Percentiles rank a stretch among this genome's conserved stretches.
Conservation (phyloP, 2,329 filamentous ascomycete genomes). For the Botryotinia narcissicola region DNA sequence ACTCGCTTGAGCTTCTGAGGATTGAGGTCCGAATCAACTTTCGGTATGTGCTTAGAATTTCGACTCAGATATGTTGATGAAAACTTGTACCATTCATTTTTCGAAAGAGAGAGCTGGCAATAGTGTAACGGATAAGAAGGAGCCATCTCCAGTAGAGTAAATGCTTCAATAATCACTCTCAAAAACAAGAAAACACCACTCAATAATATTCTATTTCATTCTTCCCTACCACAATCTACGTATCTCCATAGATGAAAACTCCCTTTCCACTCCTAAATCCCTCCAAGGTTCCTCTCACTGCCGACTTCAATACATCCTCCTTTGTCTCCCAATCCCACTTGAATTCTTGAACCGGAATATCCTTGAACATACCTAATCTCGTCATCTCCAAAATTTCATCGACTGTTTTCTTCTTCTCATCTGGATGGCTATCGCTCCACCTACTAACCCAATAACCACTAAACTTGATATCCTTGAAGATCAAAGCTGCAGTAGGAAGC, state of each 20-base stretch:
- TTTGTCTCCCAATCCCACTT: conserved; percentile 81
- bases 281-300: conserved; percentile 77
- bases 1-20: not conserved
- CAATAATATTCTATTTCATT: not conserved
- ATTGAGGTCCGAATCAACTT: not conserved
- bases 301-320: conserved; percentile 63
- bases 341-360: conserved; percentile 79
- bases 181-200: not conserved
- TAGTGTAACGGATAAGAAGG: not conserved
- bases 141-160: not conserved
- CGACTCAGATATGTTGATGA: not conserved
- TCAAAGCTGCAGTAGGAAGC: conserved; percentile 79
- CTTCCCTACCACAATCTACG: conserved; percentile 31
- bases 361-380: conserved; percentile 72
- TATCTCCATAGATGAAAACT: conserved; percentile 74
- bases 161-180: not conserved
- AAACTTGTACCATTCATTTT: not conserved
- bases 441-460: conserved; percentile 92
- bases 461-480: conserved; percentile 89
- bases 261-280: conserved; percentile 88
- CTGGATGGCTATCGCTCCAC: conserved; percentile 76
- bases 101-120: not conserved
- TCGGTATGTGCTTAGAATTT: not conserved
- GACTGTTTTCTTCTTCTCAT: conserved; percentile 76
- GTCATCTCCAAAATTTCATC: conserved; percentile 77